Evolutionary conservation across 108 stramenopile genomes (phyloP).

Genomic region (Cyclotella baltica): DNA sequence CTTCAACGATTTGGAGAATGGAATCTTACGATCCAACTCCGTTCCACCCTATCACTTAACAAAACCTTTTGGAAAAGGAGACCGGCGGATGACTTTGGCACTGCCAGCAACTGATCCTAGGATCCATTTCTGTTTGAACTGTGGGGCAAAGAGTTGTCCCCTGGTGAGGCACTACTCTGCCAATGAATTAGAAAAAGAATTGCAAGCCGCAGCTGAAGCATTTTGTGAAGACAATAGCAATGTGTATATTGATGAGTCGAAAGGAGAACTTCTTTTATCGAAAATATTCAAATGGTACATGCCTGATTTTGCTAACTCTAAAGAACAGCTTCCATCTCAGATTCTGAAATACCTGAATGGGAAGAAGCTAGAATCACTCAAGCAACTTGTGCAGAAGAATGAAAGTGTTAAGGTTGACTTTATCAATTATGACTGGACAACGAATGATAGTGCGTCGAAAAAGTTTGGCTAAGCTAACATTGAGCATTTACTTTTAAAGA

Average conservation of each 20-base stretch:
- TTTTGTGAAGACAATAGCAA: conserved; percentile 52
- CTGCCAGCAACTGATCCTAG: conserved; percentile 23
- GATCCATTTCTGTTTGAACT: conserved; percentile 79
- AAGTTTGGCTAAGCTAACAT: not conserved
- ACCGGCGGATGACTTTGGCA: conserved; percentile 15
- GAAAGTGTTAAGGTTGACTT: conserved; percentile 19
- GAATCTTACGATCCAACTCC: conserved; percentile 60
- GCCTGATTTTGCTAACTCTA: conserved; percentile 40
- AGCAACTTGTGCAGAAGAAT: not conserved
- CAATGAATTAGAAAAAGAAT: conserved; percentile 49
- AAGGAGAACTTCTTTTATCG: conserved; percentile 22
- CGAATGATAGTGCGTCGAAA: conserved; percentile 20
- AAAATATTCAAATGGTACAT: conserved; percentile 63
- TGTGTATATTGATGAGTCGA: conserved; percentile 35
- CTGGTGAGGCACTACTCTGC: conserved; percentile 55
- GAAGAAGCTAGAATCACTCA: not conserved
- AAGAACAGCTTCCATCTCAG: not conserved
- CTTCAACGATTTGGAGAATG: conserved; percentile 71
- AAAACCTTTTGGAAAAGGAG: conserved; percentile 8
- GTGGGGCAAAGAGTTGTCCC: conserved; percentile 68
- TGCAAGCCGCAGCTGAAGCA: conserved; percentile 41
- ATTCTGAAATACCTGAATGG: conserved; percentile 1
- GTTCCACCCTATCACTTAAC: conserved; percentile 29
- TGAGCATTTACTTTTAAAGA: no score
- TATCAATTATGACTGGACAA: conserved; percentile 36